Percentiles rank a stretch among this genome's conserved stretches.
Conservation (phyloP, 352 stramenopile genomes). For the Hyaloperonospora arabidopsidis region DNA sequence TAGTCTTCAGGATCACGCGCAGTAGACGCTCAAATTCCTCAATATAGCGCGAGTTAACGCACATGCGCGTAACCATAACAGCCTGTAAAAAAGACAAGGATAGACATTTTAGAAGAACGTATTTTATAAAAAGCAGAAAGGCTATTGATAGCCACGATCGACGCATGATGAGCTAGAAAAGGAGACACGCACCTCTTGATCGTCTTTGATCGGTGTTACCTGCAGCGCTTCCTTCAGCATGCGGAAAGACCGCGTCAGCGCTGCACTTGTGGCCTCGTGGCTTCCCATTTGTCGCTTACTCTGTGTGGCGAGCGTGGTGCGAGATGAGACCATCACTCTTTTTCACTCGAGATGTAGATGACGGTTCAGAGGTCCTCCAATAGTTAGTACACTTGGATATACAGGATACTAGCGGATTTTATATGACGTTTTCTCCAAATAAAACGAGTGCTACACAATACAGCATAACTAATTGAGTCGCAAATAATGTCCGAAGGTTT, state of each 20-base stretch:
- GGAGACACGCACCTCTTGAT: slow-evolving; percentile 51
- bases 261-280: slow-evolving; percentile 22
- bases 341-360: background rate
- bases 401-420: too few species aligned
- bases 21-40: slow-evolving; percentile 75
- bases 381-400: too few species aligned
- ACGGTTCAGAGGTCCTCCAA: too few species aligned
- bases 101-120: background rate
- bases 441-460: too few species aligned
- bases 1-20: slow-evolving; percentile 75
- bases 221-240: slow-evolving; percentile 73
- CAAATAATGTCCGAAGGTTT: too few species aligned
- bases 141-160: background rate
- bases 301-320: slow-evolving; percentile 15
- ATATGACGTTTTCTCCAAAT: too few species aligned
- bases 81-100: slow-evolving; percentile 27
- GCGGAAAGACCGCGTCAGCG: slow-evolving; percentile 56
- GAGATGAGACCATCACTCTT: slow-evolving; percentile 23
- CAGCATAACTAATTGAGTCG: too few species aligned
- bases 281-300: slow-evolving; percentile 24
- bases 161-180: background rate
- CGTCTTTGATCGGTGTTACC: slow-evolving; percentile 66
- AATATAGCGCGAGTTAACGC: slow-evolving; percentile 58
- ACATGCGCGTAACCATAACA: slow-evolving; percentile 79
- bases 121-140: background rate